phyloP scores from a whole-genome alignment of 768 basidiomycete species.

The Boletus tomentosulus region DNA sequence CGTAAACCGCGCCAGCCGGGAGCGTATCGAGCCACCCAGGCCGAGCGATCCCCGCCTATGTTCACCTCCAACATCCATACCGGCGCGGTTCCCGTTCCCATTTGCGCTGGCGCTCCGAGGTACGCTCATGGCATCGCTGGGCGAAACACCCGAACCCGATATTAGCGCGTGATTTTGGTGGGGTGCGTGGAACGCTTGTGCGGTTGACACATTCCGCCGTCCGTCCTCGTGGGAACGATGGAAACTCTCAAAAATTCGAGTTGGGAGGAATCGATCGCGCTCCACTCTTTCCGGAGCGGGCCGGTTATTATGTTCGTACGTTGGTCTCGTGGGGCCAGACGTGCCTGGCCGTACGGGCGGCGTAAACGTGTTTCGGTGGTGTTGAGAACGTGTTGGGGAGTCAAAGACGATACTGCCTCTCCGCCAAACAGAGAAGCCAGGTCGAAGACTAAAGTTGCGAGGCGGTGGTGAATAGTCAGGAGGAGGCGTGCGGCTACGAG shows the following conservation, averaged over 20 bases:
- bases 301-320: conserved; percentile 14
- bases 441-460: conserved; percentile 15
- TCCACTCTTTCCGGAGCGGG: conserved; percentile 17
- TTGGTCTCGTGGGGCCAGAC: conserved; percentile 8
- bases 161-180: conserved; percentile 2
- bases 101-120: conserved; percentile 7
- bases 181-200: conserved; percentile 9
- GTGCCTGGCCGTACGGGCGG: conserved; percentile 7
- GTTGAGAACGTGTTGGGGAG: conserved; percentile 6
- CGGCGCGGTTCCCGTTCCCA: conserved; percentile 10
- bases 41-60: conserved; percentile 17
- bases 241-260: conserved; percentile 20
- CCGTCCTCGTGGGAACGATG: conserved; percentile 23
- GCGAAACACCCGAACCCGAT: background rate
- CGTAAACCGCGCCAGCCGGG: conserved; percentile 23
- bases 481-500: conserved; percentile 21
- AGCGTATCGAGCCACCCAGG: conserved; percentile 26
- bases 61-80: conserved; percentile 8
- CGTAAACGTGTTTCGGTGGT: conserved; percentile 9
- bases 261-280: conserved; percentile 22
- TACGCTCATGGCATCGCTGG: conserved; percentile 6
- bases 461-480: conserved; percentile 20
- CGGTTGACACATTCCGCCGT: conserved; percentile 15
- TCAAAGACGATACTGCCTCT: conserved; percentile 9
- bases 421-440: conserved; percentile 14